Conservation (phyloP, 2,329 filamentous ascomycete species). For the Neophaeococcomyces mojaviensis region DNA sequence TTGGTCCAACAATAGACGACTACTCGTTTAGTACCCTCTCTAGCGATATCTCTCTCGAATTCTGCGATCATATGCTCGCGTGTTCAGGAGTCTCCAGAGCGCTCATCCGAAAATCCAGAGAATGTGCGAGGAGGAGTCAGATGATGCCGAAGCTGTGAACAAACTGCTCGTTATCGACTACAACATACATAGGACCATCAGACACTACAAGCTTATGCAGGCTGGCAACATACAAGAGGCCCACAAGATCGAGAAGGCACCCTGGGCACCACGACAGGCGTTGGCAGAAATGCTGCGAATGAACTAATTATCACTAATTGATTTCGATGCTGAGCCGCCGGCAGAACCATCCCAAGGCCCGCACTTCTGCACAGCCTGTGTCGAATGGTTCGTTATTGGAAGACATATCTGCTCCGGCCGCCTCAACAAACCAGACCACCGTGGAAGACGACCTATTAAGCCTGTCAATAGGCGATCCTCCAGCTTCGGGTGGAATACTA, state of each 20-base stretch:
- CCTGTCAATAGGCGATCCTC: slow-evolving; percentile 71
- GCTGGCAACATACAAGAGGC: slow-evolving; percentile 85
- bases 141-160: slow-evolving; percentile 90
- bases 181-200: slow-evolving; percentile 93
- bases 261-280: slow-evolving; percentile 58
- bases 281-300: slow-evolving; percentile 60
- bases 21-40: too few species aligned
- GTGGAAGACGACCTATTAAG: slow-evolving; percentile 88
- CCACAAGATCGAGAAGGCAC: slow-evolving; percentile 74
- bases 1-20: too few species aligned
- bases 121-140: slow-evolving; percentile 98
- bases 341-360: neutral
- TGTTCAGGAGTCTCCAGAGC: slow-evolving; percentile 76
- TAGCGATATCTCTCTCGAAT: too few species aligned
- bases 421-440: slow-evolving; percentile 50
- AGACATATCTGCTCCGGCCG: slow-evolving; percentile 35
- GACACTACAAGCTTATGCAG: slow-evolving; percentile 91
- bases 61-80: too few species aligned
- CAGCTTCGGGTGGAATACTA: slow-evolving; percentile 73
- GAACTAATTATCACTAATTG: slow-evolving; percentile 91
- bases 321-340: slow-evolving; percentile 60
- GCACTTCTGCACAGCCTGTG: slow-evolving; percentile 24
- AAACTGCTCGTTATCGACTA: slow-evolving; percentile 97
- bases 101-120: slow-evolving; percentile 98
- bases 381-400: slow-evolving; percentile 29